These are phyloP conservation scores for Ilex aquifolium DNA, from an alignment of 257 asterid species.

Conservation along the genomic window DNA sequence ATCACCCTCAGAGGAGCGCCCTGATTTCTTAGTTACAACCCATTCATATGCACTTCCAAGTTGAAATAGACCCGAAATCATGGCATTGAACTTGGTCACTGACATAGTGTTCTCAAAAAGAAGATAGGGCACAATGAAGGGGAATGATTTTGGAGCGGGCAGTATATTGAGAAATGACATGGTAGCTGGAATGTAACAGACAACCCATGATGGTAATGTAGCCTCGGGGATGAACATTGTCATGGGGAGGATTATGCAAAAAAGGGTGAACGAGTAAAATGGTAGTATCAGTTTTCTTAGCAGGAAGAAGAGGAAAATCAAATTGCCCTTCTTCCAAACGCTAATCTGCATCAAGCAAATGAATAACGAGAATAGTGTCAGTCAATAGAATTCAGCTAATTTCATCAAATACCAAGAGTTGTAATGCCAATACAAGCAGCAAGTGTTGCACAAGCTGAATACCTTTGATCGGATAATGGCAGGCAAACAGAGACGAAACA, in stretches of 20 bases:
- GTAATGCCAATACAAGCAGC: background rate
- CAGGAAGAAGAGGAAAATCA: constrained; percentile 71
- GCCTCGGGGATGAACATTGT: constrained; percentile 96
- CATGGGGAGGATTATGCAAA: constrained; percentile 87
- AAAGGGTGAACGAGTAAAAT: constrained; percentile 85
- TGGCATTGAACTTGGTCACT: constrained; percentile 89
- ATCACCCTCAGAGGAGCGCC: constrained; percentile 82
- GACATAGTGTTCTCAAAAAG: constrained; percentile 95
- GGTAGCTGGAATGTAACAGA: constrained; percentile 75
- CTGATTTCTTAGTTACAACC: constrained; percentile 91
- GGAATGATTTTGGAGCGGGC: constrained; percentile 91
- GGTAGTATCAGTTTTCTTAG: constrained; percentile 77
- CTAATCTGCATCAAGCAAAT: constrained; percentile 34
- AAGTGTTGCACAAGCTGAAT: background rate
- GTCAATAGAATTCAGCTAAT: background rate
- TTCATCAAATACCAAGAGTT: too few species aligned
- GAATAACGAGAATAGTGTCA: background rate
- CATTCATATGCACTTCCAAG: constrained; percentile 90
- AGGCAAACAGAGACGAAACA: constrained; percentile 91
- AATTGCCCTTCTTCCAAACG: constrained; percentile 40
- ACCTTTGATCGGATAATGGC: constrained; percentile 73
- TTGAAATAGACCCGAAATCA: constrained; percentile 90
- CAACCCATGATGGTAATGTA: constrained; percentile 83
- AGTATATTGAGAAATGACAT: constrained; percentile 73
- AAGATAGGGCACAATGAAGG: constrained; percentile 83